A percentile compares a stretch with the other conserved stretches of the same genome.
Conservation (phyloP, 2,329 filamentous ascomycete species). For the Pseudogymnoascus sp. region DNA sequence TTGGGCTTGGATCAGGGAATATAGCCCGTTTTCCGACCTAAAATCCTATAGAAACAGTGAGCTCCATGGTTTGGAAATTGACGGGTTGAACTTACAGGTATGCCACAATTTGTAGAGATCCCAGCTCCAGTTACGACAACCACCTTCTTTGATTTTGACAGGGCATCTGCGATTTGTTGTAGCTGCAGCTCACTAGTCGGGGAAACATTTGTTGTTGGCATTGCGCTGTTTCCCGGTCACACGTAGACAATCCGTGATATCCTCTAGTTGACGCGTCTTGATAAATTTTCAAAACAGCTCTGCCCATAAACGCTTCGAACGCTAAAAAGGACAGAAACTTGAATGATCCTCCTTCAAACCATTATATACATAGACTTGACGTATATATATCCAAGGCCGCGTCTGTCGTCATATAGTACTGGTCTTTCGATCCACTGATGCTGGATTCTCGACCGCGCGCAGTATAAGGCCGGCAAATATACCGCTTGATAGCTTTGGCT, state of each 20-base stretch:
- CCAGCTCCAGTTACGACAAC: constrained; percentile 64
- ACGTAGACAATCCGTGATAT: background rate
- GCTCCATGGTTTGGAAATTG: background rate
- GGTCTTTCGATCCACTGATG: background rate
- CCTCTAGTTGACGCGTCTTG: background rate
- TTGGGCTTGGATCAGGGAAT: constrained; percentile 61
- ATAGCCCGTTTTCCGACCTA: constrained; percentile 62
- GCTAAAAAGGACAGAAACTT: background rate
- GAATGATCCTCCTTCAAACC: background rate
- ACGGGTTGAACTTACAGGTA: constrained; percentile 48
- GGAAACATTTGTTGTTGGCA: constrained; percentile 28
- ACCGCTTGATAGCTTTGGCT: background rate
- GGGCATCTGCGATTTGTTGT: constrained; percentile 55
- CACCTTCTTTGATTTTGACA: constrained; percentile 59
- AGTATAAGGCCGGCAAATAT: background rate
- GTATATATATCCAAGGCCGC: background rate
- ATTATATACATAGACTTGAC: background rate
- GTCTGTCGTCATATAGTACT: background rate
- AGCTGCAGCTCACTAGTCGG: constrained; percentile 31
- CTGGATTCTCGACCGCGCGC: background rate
- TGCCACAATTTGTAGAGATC: constrained; percentile 68
- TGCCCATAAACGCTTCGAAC: background rate
- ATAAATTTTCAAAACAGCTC: background rate
- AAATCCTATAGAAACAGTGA: constrained; percentile 48
- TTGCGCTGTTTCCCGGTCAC: constrained; percentile 12